Evolutionary conservation across 768 basidiomycete species (phyloP), one percentile per base, ranked within the genome.

Genomic region (Leucocoprinus birnbaumii): DNA sequence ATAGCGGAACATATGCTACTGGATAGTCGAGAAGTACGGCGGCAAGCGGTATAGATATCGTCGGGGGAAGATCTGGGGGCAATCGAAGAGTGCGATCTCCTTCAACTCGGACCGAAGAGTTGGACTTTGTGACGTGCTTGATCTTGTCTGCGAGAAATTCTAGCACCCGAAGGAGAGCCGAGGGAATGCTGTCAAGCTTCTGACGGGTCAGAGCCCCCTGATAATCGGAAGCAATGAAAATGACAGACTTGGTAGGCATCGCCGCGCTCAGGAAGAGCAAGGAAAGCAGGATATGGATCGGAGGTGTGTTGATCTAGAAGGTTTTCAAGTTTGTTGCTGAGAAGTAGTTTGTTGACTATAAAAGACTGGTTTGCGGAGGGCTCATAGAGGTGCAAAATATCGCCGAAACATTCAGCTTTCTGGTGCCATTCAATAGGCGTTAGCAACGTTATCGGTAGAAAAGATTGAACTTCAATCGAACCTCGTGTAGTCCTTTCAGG

Each of bases 21-120:
- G 80, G 80, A 60, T 87, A 87, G 55, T 85, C 85, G 31, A 87
- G 76, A 22, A 87, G 64, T 7, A 84, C 56, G 1, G 75, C 86
- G 3, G 85, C 82, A 3, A 87, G 70, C 13, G 85, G 79, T 40
- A 87, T 68, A 1, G 71, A 65, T 9, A 53, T 62, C 53, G 65
- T 60, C 16, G 65, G 58, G 3, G 68, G 47, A 13, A 71, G 60
- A 22, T 51, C 51, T 40, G 59, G 53, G 10, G 71, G 62, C 25
- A 79, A 58, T 46, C 66, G 63, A 51, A 70, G 58, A 10, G 70
- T 68, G 0, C 13, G 38, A 13, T 38, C 13, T n/a, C n/a, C 38
- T n/a, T n/a, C n/a, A n/a, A n/a, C n/a, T n/a, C n/a, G n/a, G 38
- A 51, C n/a, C 48, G 43, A 8, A 57, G 21, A 3, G 13, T 34